phyloP scores from a whole-genome alignment of 805 yeast genomes.

The Barnettozyma vustinii region DNA sequence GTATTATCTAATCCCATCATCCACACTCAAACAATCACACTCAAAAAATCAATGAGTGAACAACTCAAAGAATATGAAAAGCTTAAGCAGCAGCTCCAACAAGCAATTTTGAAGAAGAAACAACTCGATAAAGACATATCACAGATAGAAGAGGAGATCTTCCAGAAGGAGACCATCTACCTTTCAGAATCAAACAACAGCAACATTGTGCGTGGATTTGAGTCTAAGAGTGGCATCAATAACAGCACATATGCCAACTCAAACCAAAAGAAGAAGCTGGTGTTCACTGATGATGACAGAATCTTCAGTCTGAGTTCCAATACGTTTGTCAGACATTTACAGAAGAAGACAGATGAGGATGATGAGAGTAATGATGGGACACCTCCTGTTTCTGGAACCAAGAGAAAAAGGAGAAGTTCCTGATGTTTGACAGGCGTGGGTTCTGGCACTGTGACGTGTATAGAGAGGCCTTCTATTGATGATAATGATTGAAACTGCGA shows the following conservation, averaged over 20 bases:
- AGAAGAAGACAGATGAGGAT: slow-evolving; percentile 38
- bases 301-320: slow-evolving; percentile 74
- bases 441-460: too few relatives aligned
- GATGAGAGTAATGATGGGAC: slow-evolving; percentile 24
- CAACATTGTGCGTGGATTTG: slow-evolving; percentile 89
- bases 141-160: slow-evolving; percentile 69
- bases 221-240: slow-evolving; percentile 51
- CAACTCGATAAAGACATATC: slow-evolving; percentile 60
- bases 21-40: background rate
- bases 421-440: background rate
- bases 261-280: slow-evolving; percentile 37
- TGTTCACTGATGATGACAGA: slow-evolving; percentile 69
- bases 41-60: slow-evolving; percentile 7
- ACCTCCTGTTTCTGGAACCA: slow-evolving; percentile 12
- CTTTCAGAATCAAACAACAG: slow-evolving; percentile 66
- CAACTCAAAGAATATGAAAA: slow-evolving; percentile 50
- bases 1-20: background rate
- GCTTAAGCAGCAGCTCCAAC: slow-evolving; percentile 60
- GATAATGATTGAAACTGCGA: too few relatives aligned
- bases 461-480: background rate
- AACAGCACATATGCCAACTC: slow-evolving; percentile 36
- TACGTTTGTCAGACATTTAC: slow-evolving; percentile 57
- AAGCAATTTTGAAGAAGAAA: slow-evolving; percentile 54
- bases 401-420: slow-evolving; percentile 15
- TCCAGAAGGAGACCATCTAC: slow-evolving; percentile 71